Conservation (phyloP, 306 rosid species). For the Senna siamea region DNA sequence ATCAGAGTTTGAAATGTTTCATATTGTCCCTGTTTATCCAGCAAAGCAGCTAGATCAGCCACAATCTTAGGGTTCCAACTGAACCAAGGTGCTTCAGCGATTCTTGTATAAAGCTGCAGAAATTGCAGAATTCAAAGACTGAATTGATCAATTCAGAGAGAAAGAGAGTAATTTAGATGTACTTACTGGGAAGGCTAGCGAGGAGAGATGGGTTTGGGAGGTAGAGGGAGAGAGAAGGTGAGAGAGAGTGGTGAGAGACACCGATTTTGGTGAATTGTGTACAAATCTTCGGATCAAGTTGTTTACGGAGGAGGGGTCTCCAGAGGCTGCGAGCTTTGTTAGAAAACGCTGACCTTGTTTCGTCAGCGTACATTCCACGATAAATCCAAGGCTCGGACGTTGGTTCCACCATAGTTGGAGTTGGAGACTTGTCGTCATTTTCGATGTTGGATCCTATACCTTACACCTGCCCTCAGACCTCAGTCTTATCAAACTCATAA, state of each 20-base stretch:
- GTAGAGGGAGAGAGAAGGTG: slow-evolving; percentile 68
- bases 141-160: background rate
- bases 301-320: slow-evolving; percentile 47
- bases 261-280: slow-evolving; percentile 56
- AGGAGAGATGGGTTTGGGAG: slow-evolving; percentile 57
- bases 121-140: background rate
- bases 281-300: slow-evolving; percentile 62
- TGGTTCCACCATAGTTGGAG: slow-evolving; percentile 25
- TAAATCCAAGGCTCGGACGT: background rate
- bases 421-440: slow-evolving; percentile 4
- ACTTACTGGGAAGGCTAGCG: slow-evolving; percentile 66
- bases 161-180: background rate
- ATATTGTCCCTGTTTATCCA: slow-evolving; percentile 56
- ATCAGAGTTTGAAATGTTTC: slow-evolving; percentile 49
- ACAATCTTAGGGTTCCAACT: slow-evolving; percentile 66
- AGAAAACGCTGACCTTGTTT: slow-evolving; percentile 78
- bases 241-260: slow-evolving; percentile 65
- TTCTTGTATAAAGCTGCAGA: slow-evolving; percentile 64
- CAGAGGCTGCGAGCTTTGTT: slow-evolving; percentile 52
- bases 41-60: slow-evolving; percentile 66
- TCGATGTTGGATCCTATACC: background rate
- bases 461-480: no score
- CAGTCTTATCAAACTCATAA: no score
- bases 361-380: slow-evolving; percentile 47
- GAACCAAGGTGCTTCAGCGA: slow-evolving; percentile 71